A percentile compares a stretch with the other conserved stretches of the same genome.
phyloP scores from a whole-genome alignment of 352 stramenopile species.

The Peronospora tabacina region DNA sequence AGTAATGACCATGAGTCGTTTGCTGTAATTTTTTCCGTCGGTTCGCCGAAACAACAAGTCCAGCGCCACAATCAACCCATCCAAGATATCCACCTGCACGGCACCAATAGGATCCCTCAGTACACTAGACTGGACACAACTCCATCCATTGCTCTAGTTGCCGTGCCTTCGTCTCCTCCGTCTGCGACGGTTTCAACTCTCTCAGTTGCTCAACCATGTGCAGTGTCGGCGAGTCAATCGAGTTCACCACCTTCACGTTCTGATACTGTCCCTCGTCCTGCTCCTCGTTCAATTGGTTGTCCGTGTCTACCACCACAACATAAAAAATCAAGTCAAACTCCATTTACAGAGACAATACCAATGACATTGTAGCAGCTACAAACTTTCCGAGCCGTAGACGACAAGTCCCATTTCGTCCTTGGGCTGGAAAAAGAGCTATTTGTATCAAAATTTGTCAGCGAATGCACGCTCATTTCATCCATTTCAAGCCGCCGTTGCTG shows the following conservation, averaged over 20 bases:
- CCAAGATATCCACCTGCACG: conserved; percentile 55
- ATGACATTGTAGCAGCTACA: neutral
- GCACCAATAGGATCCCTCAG: neutral
- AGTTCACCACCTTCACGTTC: conserved; percentile 54
- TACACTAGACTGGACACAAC: neutral
- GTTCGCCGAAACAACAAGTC: conserved; percentile 71
- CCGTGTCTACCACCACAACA: conserved; percentile 36
- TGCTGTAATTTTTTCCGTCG: conserved; percentile 73
- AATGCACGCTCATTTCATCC: neutral
- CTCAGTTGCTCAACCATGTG: conserved; percentile 52
- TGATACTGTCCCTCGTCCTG: conserved; percentile 47
- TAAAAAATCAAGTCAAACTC: neutral
- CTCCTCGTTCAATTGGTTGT: conserved; percentile 75
- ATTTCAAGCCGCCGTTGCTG: neutral
- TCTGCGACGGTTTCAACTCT: conserved; percentile 24
- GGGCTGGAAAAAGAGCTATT: conserved; percentile 65
- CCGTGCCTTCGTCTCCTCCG: conserved; percentile 26
- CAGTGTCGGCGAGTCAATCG: conserved; percentile 55
- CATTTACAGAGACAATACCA: neutral
- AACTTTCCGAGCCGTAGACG: conserved; percentile 58
- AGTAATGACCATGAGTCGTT: conserved; percentile 68
- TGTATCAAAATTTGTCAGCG: neutral
- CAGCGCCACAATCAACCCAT: conserved; percentile 75
- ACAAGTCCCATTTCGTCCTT: conserved; percentile 79
- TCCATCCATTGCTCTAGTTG: too few relatives aligned